phyloP scores from a whole-genome alignment of 495 filamentous ascomycete genomes.

The Penicillium robsamsonii region DNA sequence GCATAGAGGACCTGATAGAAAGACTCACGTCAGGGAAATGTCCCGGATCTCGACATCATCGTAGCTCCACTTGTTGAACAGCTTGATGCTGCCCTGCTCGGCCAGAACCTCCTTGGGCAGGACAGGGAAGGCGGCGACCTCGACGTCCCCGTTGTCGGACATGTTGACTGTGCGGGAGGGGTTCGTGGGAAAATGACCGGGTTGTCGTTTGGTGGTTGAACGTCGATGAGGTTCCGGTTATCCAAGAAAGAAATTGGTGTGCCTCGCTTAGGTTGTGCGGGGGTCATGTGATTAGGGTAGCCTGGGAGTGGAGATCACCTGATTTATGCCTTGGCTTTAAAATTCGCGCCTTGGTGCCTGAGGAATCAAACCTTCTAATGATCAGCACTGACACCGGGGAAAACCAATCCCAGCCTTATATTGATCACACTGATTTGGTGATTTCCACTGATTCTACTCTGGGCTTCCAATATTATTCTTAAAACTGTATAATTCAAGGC shows the following conservation, averaged over 20 bases:
- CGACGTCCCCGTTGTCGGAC: constrained; percentile 95
- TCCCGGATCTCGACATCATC: constrained; percentile 99
- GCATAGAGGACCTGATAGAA: constrained; percentile 24
- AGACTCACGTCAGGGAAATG: constrained; percentile 97
- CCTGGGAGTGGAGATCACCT: not conserved
- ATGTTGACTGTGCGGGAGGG: constrained; percentile 61
- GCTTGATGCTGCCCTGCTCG: constrained; percentile 91
- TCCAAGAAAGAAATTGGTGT: constrained; percentile 38
- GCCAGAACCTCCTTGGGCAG: constrained; percentile 92
- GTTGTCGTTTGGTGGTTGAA: constrained; percentile 45
- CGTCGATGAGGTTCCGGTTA: constrained; percentile 16
- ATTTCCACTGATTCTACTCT: not conserved
- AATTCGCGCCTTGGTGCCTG: constrained; percentile 15
- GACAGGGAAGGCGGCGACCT: constrained; percentile 74
- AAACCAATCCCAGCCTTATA: not conserved
- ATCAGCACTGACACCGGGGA: not conserved
- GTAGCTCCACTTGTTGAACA: constrained; percentile 97
- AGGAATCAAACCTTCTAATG: not conserved
- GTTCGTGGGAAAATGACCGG: constrained; percentile 42
- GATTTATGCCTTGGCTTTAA: constrained; percentile 18
- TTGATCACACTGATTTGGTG: not conserved
- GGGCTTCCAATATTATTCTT: not conserved
- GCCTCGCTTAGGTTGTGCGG: constrained; percentile 46
- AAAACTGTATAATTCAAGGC: not conserved
- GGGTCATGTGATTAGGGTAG: constrained; percentile 44